Evolutionary conservation across 306 rosid genomes (phyloP).

Genomic region (Potentilla sterilis): DNA sequence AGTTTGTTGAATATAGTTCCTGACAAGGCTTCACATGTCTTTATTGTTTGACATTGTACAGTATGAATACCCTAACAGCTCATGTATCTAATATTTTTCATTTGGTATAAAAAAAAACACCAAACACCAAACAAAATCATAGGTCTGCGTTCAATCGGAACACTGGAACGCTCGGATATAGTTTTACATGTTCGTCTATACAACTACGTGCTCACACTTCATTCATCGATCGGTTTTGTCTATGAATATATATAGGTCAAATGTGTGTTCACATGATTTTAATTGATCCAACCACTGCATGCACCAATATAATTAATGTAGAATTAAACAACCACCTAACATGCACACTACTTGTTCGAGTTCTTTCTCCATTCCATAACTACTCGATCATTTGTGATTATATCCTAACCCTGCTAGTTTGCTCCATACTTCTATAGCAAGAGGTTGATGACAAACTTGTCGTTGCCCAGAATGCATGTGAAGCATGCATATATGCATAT

Average conservation of each 20-base stretch:
- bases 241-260: not conserved
- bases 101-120: too few relatives aligned
- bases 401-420: not conserved
- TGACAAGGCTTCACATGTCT: too few relatives aligned
- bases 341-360: not conserved
- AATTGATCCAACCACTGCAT: conserved; percentile 1
- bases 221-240: not conserved
- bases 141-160: not conserved
- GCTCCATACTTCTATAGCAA: not conserved
- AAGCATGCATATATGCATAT: not conserved
- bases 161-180: not conserved
- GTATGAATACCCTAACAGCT: too few relatives aligned
- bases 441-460: not conserved
- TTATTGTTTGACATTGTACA: too few relatives aligned
- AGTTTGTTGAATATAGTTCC: too few relatives aligned
- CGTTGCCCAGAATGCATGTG: not conserved
- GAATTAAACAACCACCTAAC: not conserved
- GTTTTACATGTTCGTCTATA: not conserved
- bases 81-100: too few relatives aligned
- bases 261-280: not conserved
- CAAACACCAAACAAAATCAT: too few relatives aligned
- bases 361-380: not conserved
- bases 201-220: not conserved
- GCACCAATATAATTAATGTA: not conserved
- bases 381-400: not conserved